Base-by-base conservation (phyloP, 257 asterid genomes). In the Leptodermis oblonga region DNA sequence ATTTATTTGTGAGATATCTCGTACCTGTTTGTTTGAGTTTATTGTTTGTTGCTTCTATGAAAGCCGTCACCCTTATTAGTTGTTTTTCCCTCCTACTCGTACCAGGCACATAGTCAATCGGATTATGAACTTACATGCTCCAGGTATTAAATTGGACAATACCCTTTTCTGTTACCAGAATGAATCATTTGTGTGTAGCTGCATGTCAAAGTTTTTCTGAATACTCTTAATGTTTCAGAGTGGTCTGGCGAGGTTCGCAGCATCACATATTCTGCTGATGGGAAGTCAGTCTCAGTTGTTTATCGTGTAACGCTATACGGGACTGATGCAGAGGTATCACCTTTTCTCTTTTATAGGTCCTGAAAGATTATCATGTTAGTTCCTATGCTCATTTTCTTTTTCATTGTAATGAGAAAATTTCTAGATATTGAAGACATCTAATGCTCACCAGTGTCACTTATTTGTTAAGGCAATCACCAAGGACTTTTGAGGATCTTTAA, bases 211-310 rank as follows among this genome's bases (percentile, higher is more conserved):
- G 3, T 22, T 74, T 53, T 63, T 42, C 23, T 31, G 36, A 60
- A 39, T 67, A 55, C 51, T 37, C 74, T 75, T 22, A 34, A 69
- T 26, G 65, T 65, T 77, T 71, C 73, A 92, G 97, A 90, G 86
- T 92, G 97, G 97, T 88, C 97, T 34, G 97, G 96, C 22, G 95
- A 92, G 72, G 95, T 86, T 43, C 96, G 95, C 33, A 84, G 84
- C 88, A 79, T 92, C 74, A 85, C 80, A 62, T 83, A 88, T 78
- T 88, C 97, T 17, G 79, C 89, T 76, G 90, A 86, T 79, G 97
- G 88, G 55, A 85, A 84, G 66, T 82, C 84, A 3, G 91, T 92
- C 7, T 85, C 97, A 20, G 86, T 92, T 58, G 88, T 88, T 72
- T 92, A 92, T 66, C 97, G 97, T 33, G 90, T 92, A 6, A 92